These are phyloP conservation scores for Penicillium sp. DNA, from an alignment of 2,329 filamentous ascomycete species.

Conservation along the genomic window DNA sequence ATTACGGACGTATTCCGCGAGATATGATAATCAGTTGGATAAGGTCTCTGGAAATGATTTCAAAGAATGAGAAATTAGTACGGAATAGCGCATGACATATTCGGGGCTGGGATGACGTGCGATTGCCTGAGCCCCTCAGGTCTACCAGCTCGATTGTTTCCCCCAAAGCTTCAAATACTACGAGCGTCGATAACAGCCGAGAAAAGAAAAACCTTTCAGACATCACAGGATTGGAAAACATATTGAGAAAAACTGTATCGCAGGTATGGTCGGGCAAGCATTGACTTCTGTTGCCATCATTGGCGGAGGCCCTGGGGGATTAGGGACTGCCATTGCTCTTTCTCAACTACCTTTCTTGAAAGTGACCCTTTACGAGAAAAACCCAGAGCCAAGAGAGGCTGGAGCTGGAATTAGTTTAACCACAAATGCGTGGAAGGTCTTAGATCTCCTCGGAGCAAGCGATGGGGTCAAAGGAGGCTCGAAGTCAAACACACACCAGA, in stretches of 20 bases:
- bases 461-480: conserved; percentile 39
- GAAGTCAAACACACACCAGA: conserved; percentile 26
- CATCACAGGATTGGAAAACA: background rate
- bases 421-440: conserved; percentile 50
- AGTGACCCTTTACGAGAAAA: conserved; percentile 50
- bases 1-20: too few species aligned
- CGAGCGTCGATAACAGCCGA: too few species aligned
- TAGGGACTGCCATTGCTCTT: conserved; percentile 50
- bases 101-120: background rate
- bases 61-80: background rate
- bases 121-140: background rate
- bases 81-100: background rate
- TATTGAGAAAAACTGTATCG: background rate
- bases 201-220: too few species aligned
- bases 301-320: conserved; percentile 41
- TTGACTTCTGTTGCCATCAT: conserved; percentile 36
- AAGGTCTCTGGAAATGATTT: background rate
- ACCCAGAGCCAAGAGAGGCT: conserved; percentile 47
- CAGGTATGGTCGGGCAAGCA: conserved; percentile 11
- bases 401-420: conserved; percentile 52
- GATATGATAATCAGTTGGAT: background rate
- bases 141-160: background rate
- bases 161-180: too few species aligned
- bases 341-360: conserved; percentile 44
- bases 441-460: conserved; percentile 49